A percentile compares a stretch with the other conserved stretches of the same genome.
Conservation (phyloP, 306 rosid genomes). For the Delonix regia region DNA sequence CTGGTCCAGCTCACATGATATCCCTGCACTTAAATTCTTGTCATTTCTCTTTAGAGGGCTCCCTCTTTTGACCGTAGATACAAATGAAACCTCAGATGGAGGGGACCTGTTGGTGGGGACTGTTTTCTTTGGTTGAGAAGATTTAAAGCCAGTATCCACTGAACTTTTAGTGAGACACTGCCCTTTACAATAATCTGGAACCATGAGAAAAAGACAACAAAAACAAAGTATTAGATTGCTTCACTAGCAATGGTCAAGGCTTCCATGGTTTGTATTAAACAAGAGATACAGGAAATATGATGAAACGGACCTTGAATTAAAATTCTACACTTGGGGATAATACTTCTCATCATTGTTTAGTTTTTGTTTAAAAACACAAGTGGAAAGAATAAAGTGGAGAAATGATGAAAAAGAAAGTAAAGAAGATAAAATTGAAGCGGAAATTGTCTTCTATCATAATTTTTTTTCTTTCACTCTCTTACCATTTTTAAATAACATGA, state of each 20-base stretch:
- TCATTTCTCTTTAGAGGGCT: conserved; percentile 41
- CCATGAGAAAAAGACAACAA: conserved; percentile 34
- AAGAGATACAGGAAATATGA: not conserved
- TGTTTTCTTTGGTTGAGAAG: conserved; percentile 57
- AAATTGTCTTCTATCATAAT: not conserved
- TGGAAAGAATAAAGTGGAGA: not conserved
- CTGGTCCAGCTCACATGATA: conserved; percentile 44
- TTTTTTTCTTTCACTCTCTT: not conserved
- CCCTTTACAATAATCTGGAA: conserved; percentile 54
- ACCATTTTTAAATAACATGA: not conserved
- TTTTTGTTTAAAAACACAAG: not conserved
- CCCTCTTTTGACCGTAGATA: conserved; percentile 47
- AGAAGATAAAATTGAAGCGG: not conserved
- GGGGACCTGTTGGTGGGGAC: conserved; percentile 70
- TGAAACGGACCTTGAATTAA: not conserved
- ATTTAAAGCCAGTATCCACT: conserved; percentile 44
- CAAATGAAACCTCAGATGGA: conserved; percentile 48
- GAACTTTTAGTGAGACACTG: conserved; percentile 51
- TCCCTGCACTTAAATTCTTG: conserved; percentile 45
- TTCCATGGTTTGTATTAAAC: not conserved
- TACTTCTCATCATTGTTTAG: not conserved
- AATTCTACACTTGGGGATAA: not conserved
- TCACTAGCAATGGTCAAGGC: conserved; percentile 13
- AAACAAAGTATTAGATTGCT: conserved; percentile 26
- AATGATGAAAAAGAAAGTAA: not conserved